Conservation (phyloP, 768 basidiomycete species). For the Amanita molliuscula region DNA sequence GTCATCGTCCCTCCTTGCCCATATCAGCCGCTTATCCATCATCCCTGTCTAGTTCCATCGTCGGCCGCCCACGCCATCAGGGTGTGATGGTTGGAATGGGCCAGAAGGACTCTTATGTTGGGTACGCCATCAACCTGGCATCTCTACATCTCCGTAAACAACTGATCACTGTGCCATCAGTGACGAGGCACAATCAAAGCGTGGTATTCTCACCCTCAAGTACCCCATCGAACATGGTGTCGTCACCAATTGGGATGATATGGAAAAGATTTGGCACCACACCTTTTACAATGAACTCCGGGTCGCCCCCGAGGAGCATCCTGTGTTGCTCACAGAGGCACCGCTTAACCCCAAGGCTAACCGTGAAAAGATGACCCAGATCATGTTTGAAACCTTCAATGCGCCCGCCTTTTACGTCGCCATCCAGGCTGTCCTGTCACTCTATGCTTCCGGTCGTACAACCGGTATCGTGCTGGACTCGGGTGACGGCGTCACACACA, state of each 20-base stretch:
- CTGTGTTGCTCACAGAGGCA: conserved; percentile 84
- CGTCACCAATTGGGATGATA: conserved; percentile 98
- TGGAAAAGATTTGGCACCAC: conserved; percentile 99
- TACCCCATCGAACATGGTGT: conserved; percentile 93
- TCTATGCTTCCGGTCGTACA: conserved; percentile 92
- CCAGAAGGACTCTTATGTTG: conserved; percentile 93
- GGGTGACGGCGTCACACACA: conserved; percentile 94
- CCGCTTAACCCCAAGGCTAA: conserved; percentile 91
- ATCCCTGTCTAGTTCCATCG: conserved; percentile 56
- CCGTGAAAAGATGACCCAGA: conserved; percentile 91
- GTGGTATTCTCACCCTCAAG: conserved; percentile 88
- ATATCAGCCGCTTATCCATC: not conserved
- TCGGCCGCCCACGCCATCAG: conserved; percentile 89
- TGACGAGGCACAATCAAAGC: conserved; percentile 89
- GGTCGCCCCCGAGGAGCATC: conserved; percentile 90
- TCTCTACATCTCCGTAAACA: not conserved
- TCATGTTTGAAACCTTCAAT: conserved; percentile 97
- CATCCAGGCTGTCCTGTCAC: conserved; percentile 84
- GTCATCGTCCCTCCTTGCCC: conserved; percentile 19
- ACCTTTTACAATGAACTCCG: conserved; percentile 95
- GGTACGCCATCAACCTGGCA: conserved; percentile 35
- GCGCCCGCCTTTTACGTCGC: conserved; percentile 87
- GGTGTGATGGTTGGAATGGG: conserved; percentile 98
- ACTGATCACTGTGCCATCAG: conserved; percentile 26
- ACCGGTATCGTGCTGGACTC: conserved; percentile 85